Percentiles rank a stretch among this genome's conserved stretches.
phyloP scores from a whole-genome alignment of 768 basidiomycete genomes.

The Mycena venus region DNA sequence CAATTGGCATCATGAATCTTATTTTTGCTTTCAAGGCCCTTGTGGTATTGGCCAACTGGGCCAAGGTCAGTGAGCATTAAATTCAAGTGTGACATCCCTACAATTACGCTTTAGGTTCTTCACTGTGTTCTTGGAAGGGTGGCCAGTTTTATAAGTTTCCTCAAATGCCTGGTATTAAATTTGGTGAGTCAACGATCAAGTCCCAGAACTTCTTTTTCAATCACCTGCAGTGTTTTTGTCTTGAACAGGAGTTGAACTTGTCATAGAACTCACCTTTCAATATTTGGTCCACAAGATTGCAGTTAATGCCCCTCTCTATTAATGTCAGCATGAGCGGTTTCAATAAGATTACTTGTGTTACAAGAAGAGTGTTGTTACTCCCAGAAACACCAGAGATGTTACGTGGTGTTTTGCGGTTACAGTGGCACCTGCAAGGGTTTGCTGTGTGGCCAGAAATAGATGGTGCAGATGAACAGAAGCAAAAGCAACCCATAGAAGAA shows the following conservation, averaged over 20 bases:
- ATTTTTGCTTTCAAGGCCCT: no score
- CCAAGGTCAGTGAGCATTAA: no score
- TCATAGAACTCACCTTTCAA: conserved; percentile 29
- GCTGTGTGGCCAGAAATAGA: conserved; percentile 11
- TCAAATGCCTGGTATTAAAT: neutral
- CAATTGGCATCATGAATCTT: no score
- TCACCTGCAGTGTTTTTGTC: conserved; percentile 12
- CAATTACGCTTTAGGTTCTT: neutral
- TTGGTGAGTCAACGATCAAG: no score
- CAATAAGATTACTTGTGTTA: conserved; percentile 45
- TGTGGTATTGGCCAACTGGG: no score
- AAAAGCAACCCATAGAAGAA: conserved; percentile 28
- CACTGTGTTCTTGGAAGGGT: neutral
- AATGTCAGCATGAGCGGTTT: conserved; percentile 41
- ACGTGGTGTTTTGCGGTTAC: neutral
- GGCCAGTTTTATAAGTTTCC: neutral
- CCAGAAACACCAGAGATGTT: neutral
- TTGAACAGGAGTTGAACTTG: no score
- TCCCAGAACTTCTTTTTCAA: neutral
- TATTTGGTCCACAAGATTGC: conserved; percentile 29
- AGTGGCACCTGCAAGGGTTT: neutral
- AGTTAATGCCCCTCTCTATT: conserved; percentile 41
- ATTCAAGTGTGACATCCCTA: no score
- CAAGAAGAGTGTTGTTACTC: neutral
- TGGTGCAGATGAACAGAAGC: conserved; percentile 17